Percentiles rank a stretch among this genome's conserved stretches.
phyloP scores from a whole-genome alignment of 2,329 filamentous ascomycete species.

The Calonectria crousiana region DNA sequence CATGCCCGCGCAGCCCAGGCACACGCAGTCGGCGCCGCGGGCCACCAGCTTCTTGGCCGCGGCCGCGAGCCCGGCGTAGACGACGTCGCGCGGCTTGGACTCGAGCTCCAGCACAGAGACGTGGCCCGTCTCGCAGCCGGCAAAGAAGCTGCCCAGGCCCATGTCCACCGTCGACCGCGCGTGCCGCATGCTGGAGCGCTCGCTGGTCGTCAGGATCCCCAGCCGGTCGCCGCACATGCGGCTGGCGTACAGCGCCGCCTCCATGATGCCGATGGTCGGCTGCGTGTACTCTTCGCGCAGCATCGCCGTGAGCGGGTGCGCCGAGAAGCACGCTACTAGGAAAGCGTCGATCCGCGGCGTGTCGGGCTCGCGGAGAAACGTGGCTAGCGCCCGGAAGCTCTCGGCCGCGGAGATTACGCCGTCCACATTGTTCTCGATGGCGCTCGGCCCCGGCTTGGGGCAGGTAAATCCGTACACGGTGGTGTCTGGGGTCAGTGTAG shows the following conservation, averaged over 20 bases:
- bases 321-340: conserved; percentile 7
- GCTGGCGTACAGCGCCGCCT: conserved; percentile 6
- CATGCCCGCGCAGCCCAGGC: conserved; percentile 17
- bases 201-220: conserved; percentile 13
- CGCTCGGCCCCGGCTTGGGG: conserved; percentile 2
- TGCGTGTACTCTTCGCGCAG: conserved; percentile 16
- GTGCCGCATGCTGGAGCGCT: conserved; percentile 9
- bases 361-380: not conserved
- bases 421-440: conserved; percentile 10
- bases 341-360: not conserved
- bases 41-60: conserved; percentile 8
- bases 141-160: conserved; percentile 12
- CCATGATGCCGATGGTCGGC: conserved; percentile 16
- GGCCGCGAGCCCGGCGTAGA: not conserved
- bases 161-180: not conserved
- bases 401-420: not conserved
- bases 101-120: conserved; percentile 13
- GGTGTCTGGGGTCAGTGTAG: not conserved
- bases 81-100: conserved; percentile 1
- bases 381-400: not conserved
- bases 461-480: conserved; percentile 2
- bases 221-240: conserved; percentile 9
- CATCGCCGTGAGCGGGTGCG: conserved; percentile 1
- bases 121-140: conserved; percentile 7
- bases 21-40: conserved; percentile 8